Evolutionary conservation across 805 yeast genomes (phyloP).

Genomic region (Metschnikowia continentalis): DNA sequence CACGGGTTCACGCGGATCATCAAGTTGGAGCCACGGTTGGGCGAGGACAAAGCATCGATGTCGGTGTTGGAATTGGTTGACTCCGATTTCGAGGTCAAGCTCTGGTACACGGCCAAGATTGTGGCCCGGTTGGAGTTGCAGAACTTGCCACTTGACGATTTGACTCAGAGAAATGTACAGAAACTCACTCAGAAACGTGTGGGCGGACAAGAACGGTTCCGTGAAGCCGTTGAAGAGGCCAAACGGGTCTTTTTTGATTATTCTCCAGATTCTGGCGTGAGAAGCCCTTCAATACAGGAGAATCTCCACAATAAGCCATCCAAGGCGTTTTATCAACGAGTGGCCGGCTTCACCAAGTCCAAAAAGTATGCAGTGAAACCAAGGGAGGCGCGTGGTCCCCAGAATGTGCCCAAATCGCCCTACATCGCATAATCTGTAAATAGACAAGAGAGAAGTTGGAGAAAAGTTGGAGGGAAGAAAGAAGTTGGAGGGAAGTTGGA

Average conservation of each 20-base stretch:
- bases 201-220: constrained; percentile 53
- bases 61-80: constrained; percentile 85
- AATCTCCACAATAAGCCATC: constrained; percentile 34
- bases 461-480: too few relatives aligned
- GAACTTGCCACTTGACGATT: constrained; percentile 44
- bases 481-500: too few relatives aligned
- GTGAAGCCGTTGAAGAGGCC: constrained; percentile 54
- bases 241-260: constrained; percentile 34
- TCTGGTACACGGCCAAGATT: constrained; percentile 73
- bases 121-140: constrained; percentile 78
- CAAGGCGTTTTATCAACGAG: constrained; percentile 21
- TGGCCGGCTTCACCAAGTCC: constrained; percentile 22
- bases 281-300: constrained; percentile 20
- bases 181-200: constrained; percentile 44
- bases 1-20: constrained; percentile 88
- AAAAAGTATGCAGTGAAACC: constrained; percentile 33
- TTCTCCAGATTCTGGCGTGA: constrained; percentile 28
- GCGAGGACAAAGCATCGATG: constrained; percentile 84
- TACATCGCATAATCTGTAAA: constrained; percentile 16
- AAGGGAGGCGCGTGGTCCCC: constrained; percentile 20
- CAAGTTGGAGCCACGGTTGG: constrained; percentile 77
- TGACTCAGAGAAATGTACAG: constrained; percentile 53
- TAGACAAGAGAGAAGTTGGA: background rate
- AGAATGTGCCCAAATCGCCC: constrained; percentile 30
- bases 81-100: constrained; percentile 56